Base-by-base conservation (phyloP, 805 yeast species). In the Wickerhamiella brachini region DNA sequence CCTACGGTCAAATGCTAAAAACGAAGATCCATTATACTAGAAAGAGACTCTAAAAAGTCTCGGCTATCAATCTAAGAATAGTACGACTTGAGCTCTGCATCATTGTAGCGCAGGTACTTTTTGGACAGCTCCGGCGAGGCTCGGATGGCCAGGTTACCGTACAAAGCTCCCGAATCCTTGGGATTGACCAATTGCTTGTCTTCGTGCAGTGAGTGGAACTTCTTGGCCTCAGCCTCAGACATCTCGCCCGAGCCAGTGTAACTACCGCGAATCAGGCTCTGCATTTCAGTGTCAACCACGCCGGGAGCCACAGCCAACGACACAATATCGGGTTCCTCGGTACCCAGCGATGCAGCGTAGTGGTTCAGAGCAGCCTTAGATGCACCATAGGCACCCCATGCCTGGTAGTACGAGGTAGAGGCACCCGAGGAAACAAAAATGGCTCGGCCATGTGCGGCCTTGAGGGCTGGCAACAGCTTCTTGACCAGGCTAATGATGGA, bases 351-450 rank as follows among this genome's bases (percentile, higher is more conserved):
- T 46, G 68, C 62, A 6, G 85, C 80, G 49, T 87, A 74, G 59
- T 82, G 88, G 65, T 90, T 88, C 48, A 90, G 63, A 0, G 97
- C 95, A 0, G 97, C 96, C 65, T 90, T 90, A 6, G 95, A 81
- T 4, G 89, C 70, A 1, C 96, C 95, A 60, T 90, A 90, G 5
- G 95, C 94, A 17, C 83, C 83, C 97, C 97, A 90, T 0, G 87
- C 93, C 55, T 72, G 59, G 56, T 71, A 74, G 18, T 80, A 69
- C 49, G 72, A 75, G 1, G 75, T 73, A 18, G 94, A 75, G 0
- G 97, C 97, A 5, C 96, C 97, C 1, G 95, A 85, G 18, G 94
- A 84, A 0, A 89, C 95, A 51, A 83, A 78, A n/a, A 90, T 71
- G 38, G 83, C 72, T 43, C 71, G 74, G 0, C 95, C 95, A 13